Evolutionary conservation across 2,329 filamentous ascomycete species (phyloP).

Genomic region (Pochonia chlamydosporia): DNA sequence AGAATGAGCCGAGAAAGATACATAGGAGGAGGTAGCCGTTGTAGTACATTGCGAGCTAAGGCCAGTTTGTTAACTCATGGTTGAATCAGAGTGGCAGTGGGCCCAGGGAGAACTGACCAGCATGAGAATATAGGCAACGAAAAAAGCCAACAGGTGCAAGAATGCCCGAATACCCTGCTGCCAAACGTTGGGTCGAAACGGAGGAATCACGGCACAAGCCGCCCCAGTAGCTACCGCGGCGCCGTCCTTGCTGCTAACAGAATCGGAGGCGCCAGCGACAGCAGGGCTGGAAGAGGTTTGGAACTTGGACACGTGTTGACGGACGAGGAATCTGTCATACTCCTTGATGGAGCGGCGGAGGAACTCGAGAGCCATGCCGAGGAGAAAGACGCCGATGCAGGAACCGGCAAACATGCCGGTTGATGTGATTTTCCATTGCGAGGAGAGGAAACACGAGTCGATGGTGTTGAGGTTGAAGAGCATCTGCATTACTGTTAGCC

Average conservation of each 20-base stretch:
- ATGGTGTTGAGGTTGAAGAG: slow-evolving; percentile 74
- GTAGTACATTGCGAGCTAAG: slow-evolving; percentile 52
- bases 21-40: slow-evolving; percentile 74
- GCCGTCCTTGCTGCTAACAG: slow-evolving; percentile 17
- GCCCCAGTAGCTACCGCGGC: slow-evolving; percentile 6
- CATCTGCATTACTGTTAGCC: slow-evolving; percentile 46
- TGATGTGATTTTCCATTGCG: slow-evolving; percentile 64
- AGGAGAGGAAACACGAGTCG: slow-evolving; percentile 64
- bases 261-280: slow-evolving; percentile 9
- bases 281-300: slow-evolving; percentile 9
- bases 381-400: slow-evolving; percentile 71
- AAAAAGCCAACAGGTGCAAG: slow-evolving; percentile 66
- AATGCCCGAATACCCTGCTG: slow-evolving; percentile 64
- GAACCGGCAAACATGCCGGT: slow-evolving; percentile 70
- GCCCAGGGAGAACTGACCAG: slow-evolving; percentile 25
- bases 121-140: slow-evolving; percentile 76
- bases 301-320: slow-evolving; percentile 38
- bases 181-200: slow-evolving; percentile 50
- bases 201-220: slow-evolving; percentile 16
- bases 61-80: slow-evolving; percentile 1
- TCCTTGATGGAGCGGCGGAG: slow-evolving; percentile 66
- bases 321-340: slow-evolving; percentile 63
- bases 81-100: too few species aligned
- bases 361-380: slow-evolving; percentile 67
- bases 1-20: slow-evolving; percentile 69